Percentiles rank a stretch among this genome's conserved stretches.
Evolutionary conservation across 2,329 filamentous ascomycete genomes (phyloP).

Genomic region (Rugonectria rugulosa): DNA sequence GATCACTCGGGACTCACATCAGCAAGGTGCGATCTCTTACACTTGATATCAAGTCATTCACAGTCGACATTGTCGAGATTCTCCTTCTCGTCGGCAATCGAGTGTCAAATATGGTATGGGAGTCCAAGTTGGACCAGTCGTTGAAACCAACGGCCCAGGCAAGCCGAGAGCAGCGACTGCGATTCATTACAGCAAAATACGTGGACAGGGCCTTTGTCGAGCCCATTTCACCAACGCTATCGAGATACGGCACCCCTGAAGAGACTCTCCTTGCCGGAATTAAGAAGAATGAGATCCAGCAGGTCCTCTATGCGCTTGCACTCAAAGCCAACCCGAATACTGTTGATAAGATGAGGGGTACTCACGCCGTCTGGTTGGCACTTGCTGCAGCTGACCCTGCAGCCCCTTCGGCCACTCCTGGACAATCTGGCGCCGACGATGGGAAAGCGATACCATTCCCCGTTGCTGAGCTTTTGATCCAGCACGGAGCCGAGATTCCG

Average conservation of each 20-base stretch:
- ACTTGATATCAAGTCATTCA: constrained; percentile 94
- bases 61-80: constrained; percentile 94
- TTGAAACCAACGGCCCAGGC: constrained; percentile 79
- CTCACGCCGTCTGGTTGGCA: constrained; percentile 89
- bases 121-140: constrained; percentile 78
- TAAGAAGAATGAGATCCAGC: constrained; percentile 95
- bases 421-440: constrained; percentile 51
- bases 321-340: constrained; percentile 87
- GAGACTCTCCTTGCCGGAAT: constrained; percentile 91
- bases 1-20: constrained; percentile 95
- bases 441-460: constrained; percentile 76
- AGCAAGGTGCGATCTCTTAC: constrained; percentile 96
- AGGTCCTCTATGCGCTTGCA: constrained; percentile 89
- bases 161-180: constrained; percentile 87
- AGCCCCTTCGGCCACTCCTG: constrained; percentile 65
- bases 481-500: constrained; percentile 93
- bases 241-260: constrained; percentile 79
- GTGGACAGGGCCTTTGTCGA: constrained; percentile 84
- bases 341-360: constrained; percentile 84
- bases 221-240: constrained; percentile 76
- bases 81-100: constrained; percentile 91
- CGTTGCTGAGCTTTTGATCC: constrained; percentile 87
- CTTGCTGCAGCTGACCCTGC: constrained; percentile 93
- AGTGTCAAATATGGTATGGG: constrained; percentile 96
- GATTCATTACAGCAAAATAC: constrained; percentile 95